Percentiles rank a stretch among this genome's conserved stretches.
Conservation (phyloP, 768 basidiomycete genomes). For the Trametes cingulata region DNA sequence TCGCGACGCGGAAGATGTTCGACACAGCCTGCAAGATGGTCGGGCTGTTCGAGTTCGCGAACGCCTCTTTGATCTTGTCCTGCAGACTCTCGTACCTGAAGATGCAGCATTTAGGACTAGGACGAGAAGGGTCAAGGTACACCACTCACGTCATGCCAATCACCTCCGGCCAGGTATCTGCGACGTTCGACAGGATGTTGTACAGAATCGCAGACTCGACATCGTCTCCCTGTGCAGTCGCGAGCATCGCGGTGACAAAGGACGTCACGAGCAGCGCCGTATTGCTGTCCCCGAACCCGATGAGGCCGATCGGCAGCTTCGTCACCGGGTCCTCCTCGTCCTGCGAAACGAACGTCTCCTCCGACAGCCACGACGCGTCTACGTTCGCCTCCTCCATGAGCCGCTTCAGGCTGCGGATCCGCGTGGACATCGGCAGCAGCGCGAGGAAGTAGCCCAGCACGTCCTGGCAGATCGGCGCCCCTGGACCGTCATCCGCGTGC, state of each 20-base stretch:
- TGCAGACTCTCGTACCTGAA: slow-evolving; percentile 73
- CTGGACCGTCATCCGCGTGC: slow-evolving; percentile 38
- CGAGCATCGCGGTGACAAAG: slow-evolving; percentile 73
- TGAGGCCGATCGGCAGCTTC: slow-evolving; percentile 52
- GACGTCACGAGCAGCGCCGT: slow-evolving; percentile 74
- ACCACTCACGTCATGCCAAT: slow-evolving; percentile 70
- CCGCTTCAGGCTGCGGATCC: slow-evolving; percentile 51
- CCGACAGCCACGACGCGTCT: slow-evolving; percentile 46
- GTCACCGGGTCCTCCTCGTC: slow-evolving; percentile 45
- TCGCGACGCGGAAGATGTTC: slow-evolving; percentile 71
- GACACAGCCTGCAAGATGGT: slow-evolving; percentile 70
- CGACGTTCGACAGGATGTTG: slow-evolving; percentile 71
- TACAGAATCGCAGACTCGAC: slow-evolving; percentile 82
- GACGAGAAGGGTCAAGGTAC: neutral
- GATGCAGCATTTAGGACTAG: slow-evolving; percentile 14
- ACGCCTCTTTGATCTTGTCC: slow-evolving; percentile 71
- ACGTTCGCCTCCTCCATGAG: slow-evolving; percentile 67
- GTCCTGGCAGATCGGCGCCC: slow-evolving; percentile 53
- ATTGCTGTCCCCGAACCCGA: slow-evolving; percentile 62
- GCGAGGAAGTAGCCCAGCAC: slow-evolving; percentile 80
- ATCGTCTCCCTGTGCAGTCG: slow-evolving; percentile 76
- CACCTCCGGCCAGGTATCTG: slow-evolving; percentile 66
- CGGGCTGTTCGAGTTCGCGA: slow-evolving; percentile 71
- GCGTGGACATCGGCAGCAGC: slow-evolving; percentile 68
- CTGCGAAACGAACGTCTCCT: slow-evolving; percentile 44